Conservation (phyloP, 345 rosid genomes). For the Sonneratia caseolaris region DNA sequence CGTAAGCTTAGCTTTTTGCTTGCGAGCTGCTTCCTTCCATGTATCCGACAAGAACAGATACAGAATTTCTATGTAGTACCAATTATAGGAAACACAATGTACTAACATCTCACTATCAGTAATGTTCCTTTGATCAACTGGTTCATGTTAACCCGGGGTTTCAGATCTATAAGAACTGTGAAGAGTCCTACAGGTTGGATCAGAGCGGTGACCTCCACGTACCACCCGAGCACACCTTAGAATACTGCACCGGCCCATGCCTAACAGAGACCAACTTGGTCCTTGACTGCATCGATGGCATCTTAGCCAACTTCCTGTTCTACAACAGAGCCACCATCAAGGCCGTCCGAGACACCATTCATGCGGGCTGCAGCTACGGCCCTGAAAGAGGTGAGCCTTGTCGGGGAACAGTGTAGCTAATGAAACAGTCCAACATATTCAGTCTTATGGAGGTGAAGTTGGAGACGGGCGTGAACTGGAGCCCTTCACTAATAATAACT, state of each 20-base stretch:
- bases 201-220: slow-evolving; percentile 53
- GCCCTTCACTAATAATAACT: too few relatives aligned
- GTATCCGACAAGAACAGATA: too few relatives aligned
- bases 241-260: slow-evolving; percentile 76
- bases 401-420: too few relatives aligned
- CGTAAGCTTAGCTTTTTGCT: too few relatives aligned
- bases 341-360: slow-evolving; percentile 48
- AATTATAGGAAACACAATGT: not conserved
- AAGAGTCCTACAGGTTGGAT: slow-evolving; percentile 54
- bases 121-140: not conserved
- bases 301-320: slow-evolving; percentile 51
- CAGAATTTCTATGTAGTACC: too few relatives aligned
- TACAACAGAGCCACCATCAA: slow-evolving; percentile 61
- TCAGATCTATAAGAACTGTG: slow-evolving; percentile 67
- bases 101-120: not conserved
- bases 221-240: slow-evolving; percentile 28
- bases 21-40: too few relatives aligned
- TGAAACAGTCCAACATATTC: too few relatives aligned
- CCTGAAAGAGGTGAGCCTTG: slow-evolving; percentile 42
- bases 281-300: slow-evolving; percentile 50
- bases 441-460: too few relatives aligned
- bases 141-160: not conserved
- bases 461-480: too few relatives aligned
- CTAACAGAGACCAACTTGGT: slow-evolving; percentile 59
- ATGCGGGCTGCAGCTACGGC: slow-evolving; percentile 71